Conservation (phyloP, 108 stramenopile species). For the Aurantiochytrium sp. region DNA sequence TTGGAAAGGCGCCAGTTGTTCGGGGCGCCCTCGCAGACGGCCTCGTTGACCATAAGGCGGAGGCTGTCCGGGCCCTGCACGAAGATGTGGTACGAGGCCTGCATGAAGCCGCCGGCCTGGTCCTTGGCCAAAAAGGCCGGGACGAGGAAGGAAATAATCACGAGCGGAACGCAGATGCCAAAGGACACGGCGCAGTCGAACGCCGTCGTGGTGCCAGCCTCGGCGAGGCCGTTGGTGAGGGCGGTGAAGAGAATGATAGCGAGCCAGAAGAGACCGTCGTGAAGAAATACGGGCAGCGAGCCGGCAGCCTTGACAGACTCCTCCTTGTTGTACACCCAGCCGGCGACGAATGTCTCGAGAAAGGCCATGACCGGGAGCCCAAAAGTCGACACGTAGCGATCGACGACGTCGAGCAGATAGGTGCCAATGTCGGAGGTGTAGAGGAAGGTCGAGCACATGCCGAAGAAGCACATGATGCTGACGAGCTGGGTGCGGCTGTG, state of each 20-base stretch:
- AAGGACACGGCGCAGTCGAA: conserved; percentile 33
- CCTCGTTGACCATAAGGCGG: conserved; percentile 46
- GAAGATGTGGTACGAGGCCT: conserved; percentile 48
- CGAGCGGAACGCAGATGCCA: conserved; percentile 41
- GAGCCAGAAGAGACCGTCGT: conserved; percentile 53
- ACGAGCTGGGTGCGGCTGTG: conserved; percentile 11
- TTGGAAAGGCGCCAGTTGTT: conserved; percentile 48
- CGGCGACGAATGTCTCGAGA: conserved; percentile 59
- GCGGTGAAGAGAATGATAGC: conserved; percentile 51
- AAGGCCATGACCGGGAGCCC: conserved; percentile 58
- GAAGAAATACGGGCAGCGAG: conserved; percentile 43
- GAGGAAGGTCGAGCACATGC: conserved; percentile 37
- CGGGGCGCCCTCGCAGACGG: conserved; percentile 44
- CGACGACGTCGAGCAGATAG: conserved; percentile 60
- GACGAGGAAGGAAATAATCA: conserved; percentile 43
- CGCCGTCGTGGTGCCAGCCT: conserved; percentile 47
- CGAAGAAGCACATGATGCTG: neutral
- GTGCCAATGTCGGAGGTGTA: conserved; percentile 64
- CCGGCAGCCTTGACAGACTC: conserved; percentile 44
- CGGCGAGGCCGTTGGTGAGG: conserved; percentile 56
- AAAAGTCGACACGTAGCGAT: conserved; percentile 67
- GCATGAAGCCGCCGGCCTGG: conserved; percentile 42
- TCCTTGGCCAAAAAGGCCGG: conserved; percentile 35
- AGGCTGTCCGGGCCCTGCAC: conserved; percentile 45
- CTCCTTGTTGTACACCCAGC: conserved; percentile 61